These are phyloP conservation scores for Jatropha podagrica DNA, from an alignment of 441 rosid species.

Conservation along the genomic window DNA sequence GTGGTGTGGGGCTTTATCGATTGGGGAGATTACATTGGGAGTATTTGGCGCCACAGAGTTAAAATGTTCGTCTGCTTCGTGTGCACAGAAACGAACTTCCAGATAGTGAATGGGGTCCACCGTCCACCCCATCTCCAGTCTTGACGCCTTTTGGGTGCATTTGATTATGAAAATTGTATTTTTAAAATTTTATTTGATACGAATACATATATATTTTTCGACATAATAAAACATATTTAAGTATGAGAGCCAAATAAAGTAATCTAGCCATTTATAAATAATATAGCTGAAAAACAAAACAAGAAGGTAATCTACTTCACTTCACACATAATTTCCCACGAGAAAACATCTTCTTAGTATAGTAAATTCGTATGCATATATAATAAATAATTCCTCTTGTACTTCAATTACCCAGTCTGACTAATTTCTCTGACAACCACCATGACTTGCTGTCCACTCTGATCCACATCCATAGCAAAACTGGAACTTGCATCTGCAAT, in stretches of 20 bases:
- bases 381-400: not conserved
- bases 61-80: not conserved
- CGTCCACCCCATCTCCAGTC: not conserved
- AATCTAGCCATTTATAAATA: too few relatives aligned
- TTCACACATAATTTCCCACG: not conserved
- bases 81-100: not conserved
- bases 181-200: too few relatives aligned
- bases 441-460: constrained; percentile 32
- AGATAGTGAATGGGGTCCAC: not conserved
- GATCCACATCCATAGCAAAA: constrained; percentile 51
- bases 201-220: too few relatives aligned
- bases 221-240: too few relatives aligned
- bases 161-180: too few relatives aligned
- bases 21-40: not conserved
- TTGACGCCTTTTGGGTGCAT: too few relatives aligned
- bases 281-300: too few relatives aligned
- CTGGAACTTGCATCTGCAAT: constrained; percentile 42
- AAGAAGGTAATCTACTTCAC: too few relatives aligned
- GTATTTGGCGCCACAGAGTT: constrained; percentile 11
- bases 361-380: not conserved
- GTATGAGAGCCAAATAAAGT: too few relatives aligned
- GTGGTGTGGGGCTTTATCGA: not conserved
- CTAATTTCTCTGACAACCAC: constrained; percentile 31
- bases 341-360: not conserved
- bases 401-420: too few relatives aligned